Percentiles rank a stretch among this genome's conserved stretches.
Evolutionary conservation across 2,329 filamentous ascomycete species (phyloP).

Genomic region (Fusarium sambucinum): DNA sequence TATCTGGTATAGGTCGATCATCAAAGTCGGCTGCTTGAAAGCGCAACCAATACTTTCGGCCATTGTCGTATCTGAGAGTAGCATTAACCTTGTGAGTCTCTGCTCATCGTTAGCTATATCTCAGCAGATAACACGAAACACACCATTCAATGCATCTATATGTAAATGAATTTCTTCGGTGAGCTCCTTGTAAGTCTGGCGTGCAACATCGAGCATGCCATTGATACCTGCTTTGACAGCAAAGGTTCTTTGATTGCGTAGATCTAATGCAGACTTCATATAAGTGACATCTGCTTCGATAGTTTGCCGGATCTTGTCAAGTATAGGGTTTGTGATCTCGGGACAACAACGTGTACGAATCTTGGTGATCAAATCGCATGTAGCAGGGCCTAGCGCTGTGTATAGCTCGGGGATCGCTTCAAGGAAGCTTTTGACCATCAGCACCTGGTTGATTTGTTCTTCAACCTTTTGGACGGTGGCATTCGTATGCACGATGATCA

Average conservation of each 20-base stretch:
- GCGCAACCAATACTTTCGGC: conserved; percentile 83
- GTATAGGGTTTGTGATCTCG: conserved; percentile 69
- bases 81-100: conserved; percentile 69
- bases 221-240: conserved; percentile 89
- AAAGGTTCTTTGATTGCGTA: conserved; percentile 90
- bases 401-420: conserved; percentile 75
- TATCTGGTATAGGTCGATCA: conserved; percentile 67
- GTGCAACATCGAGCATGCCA: conserved; percentile 87
- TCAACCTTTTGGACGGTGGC: conserved; percentile 77
- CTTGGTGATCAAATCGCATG: conserved; percentile 72
- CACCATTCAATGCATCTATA: conserved; percentile 75
- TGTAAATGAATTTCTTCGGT: conserved; percentile 82
- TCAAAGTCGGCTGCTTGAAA: conserved; percentile 73
- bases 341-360: conserved; percentile 78
- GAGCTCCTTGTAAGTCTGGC: conserved; percentile 90
- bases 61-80: conserved; percentile 80
- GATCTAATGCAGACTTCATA: conserved; percentile 81
- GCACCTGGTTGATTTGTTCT: conserved; percentile 85
- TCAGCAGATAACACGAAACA: conserved; percentile 16
- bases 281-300: conserved; percentile 87
- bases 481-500: conserved; percentile 80
- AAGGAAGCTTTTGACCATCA: conserved; percentile 88
- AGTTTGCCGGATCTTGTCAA: conserved; percentile 72
- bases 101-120: conserved; percentile 45
- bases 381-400: conserved; percentile 73